Conservation (phyloP, 225 moss, liverwort and hornwort species). For the Polytrichum formosum region DNA sequence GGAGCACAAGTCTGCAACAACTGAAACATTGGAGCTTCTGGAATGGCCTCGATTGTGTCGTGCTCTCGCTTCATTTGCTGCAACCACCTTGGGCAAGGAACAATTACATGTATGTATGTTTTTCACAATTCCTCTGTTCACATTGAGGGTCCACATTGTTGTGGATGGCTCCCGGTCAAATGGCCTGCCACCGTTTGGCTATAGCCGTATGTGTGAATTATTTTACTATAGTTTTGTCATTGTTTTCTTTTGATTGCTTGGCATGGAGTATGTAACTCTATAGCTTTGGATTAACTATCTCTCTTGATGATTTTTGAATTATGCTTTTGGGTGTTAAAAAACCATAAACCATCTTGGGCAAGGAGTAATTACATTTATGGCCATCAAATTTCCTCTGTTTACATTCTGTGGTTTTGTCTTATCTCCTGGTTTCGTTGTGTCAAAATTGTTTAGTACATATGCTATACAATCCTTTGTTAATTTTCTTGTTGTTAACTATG, state of each 20-base stretch:
- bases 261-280: too few relatives aligned
- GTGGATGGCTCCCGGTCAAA: neutral
- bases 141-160: neutral
- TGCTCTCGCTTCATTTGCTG: constrained; percentile 54
- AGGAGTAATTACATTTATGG: constrained; percentile 25
- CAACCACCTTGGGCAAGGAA: constrained; percentile 48
- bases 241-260: too few relatives aligned
- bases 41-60: constrained; percentile 63
- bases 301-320: too few relatives aligned
- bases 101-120: constrained; percentile 21
- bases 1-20: constrained; percentile 27
- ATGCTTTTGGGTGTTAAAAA: too few relatives aligned
- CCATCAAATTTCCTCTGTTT: neutral
- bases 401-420: neutral
- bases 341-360: constrained; percentile 32
- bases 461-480: too few relatives aligned
- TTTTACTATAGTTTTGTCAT: too few relatives aligned
- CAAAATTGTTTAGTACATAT: neutral
- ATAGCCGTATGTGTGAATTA: neutral
- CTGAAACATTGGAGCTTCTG: constrained; percentile 43
- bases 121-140: neutral
- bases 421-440: neutral
- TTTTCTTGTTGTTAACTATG: neutral
- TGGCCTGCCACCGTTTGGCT: neutral
- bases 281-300: too few relatives aligned